A percentile compares a stretch with the other conserved stretches of the same genome.
Conservation (phyloP, 148 eudicot genomes). For the Amaranthus palmeri region DNA sequence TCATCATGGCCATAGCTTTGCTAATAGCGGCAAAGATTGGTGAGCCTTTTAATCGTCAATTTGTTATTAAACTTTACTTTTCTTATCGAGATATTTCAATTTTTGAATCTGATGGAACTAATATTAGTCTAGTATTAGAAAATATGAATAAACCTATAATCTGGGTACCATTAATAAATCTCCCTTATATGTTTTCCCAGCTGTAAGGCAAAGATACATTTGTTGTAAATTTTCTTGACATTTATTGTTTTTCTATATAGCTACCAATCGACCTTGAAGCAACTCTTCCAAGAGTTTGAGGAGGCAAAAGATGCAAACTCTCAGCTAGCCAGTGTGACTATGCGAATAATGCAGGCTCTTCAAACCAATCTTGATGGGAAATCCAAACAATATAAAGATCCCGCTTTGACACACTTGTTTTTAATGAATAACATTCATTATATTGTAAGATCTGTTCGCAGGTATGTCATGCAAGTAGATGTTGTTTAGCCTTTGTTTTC, state of each 20-base stretch:
- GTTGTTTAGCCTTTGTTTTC: not conserved
- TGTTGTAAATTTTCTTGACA: conserved; percentile 7
- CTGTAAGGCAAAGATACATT: not conserved
- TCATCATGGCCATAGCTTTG: no score
- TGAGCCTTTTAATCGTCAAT: no score
- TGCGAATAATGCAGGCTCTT: conserved; percentile 98
- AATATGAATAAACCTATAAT: not conserved
- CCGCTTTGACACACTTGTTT: conserved; percentile 81
- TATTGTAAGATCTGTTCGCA: conserved; percentile 95
- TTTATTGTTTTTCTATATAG: conserved; percentile 36
- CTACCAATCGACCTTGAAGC: conserved; percentile 93
- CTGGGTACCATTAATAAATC: not conserved
- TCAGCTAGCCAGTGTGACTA: conserved; percentile 78
- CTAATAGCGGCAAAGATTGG: no score
- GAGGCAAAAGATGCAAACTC: conserved; percentile 58
- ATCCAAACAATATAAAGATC: conserved; percentile 90
- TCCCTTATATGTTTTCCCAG: not conserved
- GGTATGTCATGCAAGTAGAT: conserved; percentile 36
- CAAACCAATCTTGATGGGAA: conserved; percentile 94
- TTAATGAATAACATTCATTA: conserved; percentile 97
- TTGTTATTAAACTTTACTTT: not conserved
- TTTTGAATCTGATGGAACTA: not conserved
- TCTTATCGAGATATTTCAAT: not conserved
- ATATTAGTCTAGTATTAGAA: not conserved
- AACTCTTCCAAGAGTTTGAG: conserved; percentile 93